Percentiles rank a stretch among this genome's conserved stretches.
These are phyloP conservation scores for Biscogniauxia sp. DNA, from an alignment of 2,329 filamentous ascomycete species.

Conservation along the genomic window DNA sequence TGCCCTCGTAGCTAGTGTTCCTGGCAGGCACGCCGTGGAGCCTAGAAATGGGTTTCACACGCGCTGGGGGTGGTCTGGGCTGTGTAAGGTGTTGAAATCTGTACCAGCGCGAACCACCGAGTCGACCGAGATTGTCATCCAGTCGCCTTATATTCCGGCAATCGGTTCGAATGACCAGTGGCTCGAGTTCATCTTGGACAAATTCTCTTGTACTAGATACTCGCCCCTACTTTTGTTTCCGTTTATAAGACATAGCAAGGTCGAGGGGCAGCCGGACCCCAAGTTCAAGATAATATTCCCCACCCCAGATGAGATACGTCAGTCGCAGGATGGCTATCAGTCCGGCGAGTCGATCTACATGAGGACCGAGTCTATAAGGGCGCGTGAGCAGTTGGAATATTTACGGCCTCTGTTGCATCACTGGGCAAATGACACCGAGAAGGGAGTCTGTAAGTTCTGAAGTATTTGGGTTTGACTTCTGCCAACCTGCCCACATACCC, in stretches of 20 bases:
- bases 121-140: constrained; percentile 51
- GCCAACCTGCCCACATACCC: neutral
- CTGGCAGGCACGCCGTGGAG: constrained; percentile 59
- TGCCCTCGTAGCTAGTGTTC: constrained; percentile 75
- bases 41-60: constrained; percentile 46
- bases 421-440: constrained; percentile 64
- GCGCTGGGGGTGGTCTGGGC: constrained; percentile 73
- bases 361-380: constrained; percentile 62
- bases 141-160: constrained; percentile 81
- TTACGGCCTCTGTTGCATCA: constrained; percentile 69
- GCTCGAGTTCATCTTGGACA: constrained; percentile 59
- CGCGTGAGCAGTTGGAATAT: constrained; percentile 73
- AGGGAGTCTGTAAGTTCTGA: constrained; percentile 33
- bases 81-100: constrained; percentile 57
- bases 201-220: too few relatives aligned
- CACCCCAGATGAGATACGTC: constrained; percentile 73
- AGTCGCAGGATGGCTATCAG: constrained; percentile 72
- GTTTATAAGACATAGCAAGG: too few relatives aligned
- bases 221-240: too few relatives aligned
- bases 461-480: neutral
- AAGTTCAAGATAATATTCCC: constrained; percentile 76
- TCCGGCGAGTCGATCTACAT: constrained; percentile 81
- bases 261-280: constrained; percentile 34
- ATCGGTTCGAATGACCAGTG: constrained; percentile 69
- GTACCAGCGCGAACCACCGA: constrained; percentile 46